Percentiles rank a stretch among this genome's conserved stretches.
These are phyloP conservation scores for Dalbergia cochinchinensis DNA, from an alignment of 306 rosid genomes.

Conservation along the genomic window DNA sequence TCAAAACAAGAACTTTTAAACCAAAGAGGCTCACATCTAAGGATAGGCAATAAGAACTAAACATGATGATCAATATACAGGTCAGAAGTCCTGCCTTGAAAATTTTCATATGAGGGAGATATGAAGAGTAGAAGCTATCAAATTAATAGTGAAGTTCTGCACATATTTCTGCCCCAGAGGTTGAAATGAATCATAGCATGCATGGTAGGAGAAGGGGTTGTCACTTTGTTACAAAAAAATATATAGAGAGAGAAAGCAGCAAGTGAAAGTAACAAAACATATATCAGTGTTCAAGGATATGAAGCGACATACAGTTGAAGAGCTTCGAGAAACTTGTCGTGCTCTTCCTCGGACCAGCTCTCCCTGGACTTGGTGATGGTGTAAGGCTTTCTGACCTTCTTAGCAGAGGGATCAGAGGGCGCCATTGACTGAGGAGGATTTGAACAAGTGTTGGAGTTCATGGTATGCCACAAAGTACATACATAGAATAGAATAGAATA, in stretches of 20 bases:
- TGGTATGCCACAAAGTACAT: background rate
- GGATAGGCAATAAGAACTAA: too few relatives aligned
- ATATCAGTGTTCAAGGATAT: background rate
- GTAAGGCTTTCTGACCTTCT: constrained; percentile 89
- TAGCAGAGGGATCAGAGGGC: constrained; percentile 60
- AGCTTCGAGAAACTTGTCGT: constrained; percentile 93
- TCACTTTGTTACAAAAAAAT: too few relatives aligned
- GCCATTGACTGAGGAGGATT: constrained; percentile 53
- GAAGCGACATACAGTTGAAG: constrained; percentile 72
- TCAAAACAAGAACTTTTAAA: background rate
- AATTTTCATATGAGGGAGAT: too few relatives aligned
- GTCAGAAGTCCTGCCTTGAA: background rate
- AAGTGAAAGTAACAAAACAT: background rate
- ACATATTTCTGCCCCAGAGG: background rate
- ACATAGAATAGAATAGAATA: too few relatives aligned
- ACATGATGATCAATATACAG: background rate
- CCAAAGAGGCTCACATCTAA: background rate
- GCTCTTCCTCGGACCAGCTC: constrained; percentile 93
- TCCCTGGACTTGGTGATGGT: constrained; percentile 94
- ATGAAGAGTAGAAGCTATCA: background rate
- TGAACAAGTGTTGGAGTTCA: constrained; percentile 49
- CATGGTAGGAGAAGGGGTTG: background rate
- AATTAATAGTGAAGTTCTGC: background rate
- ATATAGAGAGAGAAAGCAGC: background rate
- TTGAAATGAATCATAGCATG: background rate